Evolutionary conservation across 495 filamentous ascomycete genomes (phyloP), one percentile per base, ranked within the genome.

Genomic region (Tetracladium setigerum): DNA sequence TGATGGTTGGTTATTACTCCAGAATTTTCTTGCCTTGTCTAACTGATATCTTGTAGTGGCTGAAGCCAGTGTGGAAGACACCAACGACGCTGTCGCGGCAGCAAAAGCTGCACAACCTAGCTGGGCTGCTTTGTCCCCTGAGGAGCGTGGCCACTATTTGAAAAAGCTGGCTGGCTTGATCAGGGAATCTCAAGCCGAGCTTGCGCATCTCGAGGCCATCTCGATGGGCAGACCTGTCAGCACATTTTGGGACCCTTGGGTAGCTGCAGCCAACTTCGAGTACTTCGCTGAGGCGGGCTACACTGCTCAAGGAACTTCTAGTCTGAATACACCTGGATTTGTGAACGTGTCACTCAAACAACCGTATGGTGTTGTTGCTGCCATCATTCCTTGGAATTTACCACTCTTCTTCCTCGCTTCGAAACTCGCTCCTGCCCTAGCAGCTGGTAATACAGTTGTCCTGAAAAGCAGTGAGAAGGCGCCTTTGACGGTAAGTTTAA

Each of bases 11-110:
- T 19, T 19, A 22, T 37, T 19, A 4, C 22, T 18, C 15, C 27
- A 16, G 24, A 50, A n/a, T 47, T 52, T 44, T 55, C 19, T 49
- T 50, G 41, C 45, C 39, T 34, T 24, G 41, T 33, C 56, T 56
- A 11, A 52, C 47, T 46, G 47, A 50, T 24, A 46, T 52, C 34
- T 51, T 44, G 76, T 82, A 44, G 88, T 97, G 45, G 65, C 79
- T 59, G 92, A 98, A 70, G 92, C 86, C 49, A 85, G 83, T 48
- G 89, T 91, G 77, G 85, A 92, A 71, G 76, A 79, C 65, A 67
- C 76, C 58, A 74, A 81, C 50, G 27, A 43, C 17, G 51, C 58
- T 30, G 92, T 98, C 39, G 70, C 78, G 39, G 89, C 87, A 41
- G 92, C 92, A 48, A 81, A 83, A 58, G 87, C 90, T 50, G 91